Base-by-base conservation (phyloP, 768 basidiomycete genomes). In the Sporobolomyces phaffii region DNA sequence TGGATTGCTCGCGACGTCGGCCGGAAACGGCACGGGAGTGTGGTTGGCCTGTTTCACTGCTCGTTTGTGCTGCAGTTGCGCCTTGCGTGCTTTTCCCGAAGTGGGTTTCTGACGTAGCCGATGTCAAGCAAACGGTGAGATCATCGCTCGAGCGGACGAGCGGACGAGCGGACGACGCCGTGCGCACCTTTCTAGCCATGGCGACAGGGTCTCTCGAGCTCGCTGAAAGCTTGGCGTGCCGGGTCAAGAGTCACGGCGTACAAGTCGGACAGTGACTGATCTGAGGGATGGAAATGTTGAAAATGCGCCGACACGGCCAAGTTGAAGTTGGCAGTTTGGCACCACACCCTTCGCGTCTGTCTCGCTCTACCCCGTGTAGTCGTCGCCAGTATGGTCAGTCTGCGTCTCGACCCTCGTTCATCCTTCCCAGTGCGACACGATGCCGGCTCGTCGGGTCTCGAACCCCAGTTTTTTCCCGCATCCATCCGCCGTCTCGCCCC, bases 11-110 rank as follows among this genome's bases (percentile, higher is more conserved):
- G 29, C 53, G 60, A 22, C 43, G 5, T 70, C 65, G 51, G 28
- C 63, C 18, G 68, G 69, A 28, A 54, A 54, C 29, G 60, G 68
- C 1, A 69, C 63, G 18, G 60, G 51, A 10, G 44, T 44, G 9
- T 29, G 77, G 69, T 89, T 89, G 6, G 89, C 91, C 36, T 90
- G 86, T 77, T 93, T 93, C 36, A 87, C 78, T 6, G 91, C 91
- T 28, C 91, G 86, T 73, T 89, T 90, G 53, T 85, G 82, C 76
- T 89, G 85, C 11, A 86, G 81, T 63, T 88, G 83, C 2, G 83
- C 85, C 68, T 87, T 89, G 71, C 85, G 86, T 73, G 87, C 81
- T 62, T 85, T 87, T 44, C 81, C 82, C 0, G 86, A 88, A 14
- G 80, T 81, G n/a, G 85, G 78, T 61, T 78, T 80, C 65, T 67